phyloP scores from a whole-genome alignment of 306 rosid genomes.

The Cercis canadensis region DNA sequence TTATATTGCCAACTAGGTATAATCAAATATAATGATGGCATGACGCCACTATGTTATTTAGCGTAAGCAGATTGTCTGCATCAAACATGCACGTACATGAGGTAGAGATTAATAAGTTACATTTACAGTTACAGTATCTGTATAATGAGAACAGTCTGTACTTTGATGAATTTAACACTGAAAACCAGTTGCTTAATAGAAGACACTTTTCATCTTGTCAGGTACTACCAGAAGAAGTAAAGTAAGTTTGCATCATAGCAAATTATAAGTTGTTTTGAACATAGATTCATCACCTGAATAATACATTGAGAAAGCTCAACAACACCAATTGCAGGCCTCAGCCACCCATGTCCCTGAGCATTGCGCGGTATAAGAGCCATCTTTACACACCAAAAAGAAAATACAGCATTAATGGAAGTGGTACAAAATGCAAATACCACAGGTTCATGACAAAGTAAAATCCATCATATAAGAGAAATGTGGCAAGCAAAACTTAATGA shows the following conservation, averaged over 20 bases:
- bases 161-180: slow-evolving; percentile 1
- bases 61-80: neutral
- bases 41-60: neutral
- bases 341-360: slow-evolving; percentile 98
- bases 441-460: slow-evolving; percentile 23
- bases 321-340: slow-evolving; percentile 97
- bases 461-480: slow-evolving; percentile 25
- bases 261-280: slow-evolving; percentile 7
- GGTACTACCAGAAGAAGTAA: slow-evolving; percentile 7
- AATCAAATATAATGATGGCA: neutral
- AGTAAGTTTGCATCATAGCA: slow-evolving; percentile 3
- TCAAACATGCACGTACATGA: neutral
- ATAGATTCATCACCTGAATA: slow-evolving; percentile 75
- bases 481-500: slow-evolving; percentile 17
- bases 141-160: slow-evolving; percentile 30
- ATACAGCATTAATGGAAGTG: slow-evolving; percentile 31
- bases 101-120: slow-evolving; percentile 1
- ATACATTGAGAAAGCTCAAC: slow-evolving; percentile 94
- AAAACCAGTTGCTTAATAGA: slow-evolving; percentile 12
- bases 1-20: neutral
- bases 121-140: no score
- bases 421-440: slow-evolving; percentile 26
- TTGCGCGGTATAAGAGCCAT: slow-evolving; percentile 96
- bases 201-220: neutral
- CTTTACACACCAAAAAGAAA: slow-evolving; percentile 47